Percentiles rank a stretch among this genome's conserved stretches.
phyloP scores from a whole-genome alignment of 345 rosid genomes.

The Excoecaria cochinchinensis region DNA sequence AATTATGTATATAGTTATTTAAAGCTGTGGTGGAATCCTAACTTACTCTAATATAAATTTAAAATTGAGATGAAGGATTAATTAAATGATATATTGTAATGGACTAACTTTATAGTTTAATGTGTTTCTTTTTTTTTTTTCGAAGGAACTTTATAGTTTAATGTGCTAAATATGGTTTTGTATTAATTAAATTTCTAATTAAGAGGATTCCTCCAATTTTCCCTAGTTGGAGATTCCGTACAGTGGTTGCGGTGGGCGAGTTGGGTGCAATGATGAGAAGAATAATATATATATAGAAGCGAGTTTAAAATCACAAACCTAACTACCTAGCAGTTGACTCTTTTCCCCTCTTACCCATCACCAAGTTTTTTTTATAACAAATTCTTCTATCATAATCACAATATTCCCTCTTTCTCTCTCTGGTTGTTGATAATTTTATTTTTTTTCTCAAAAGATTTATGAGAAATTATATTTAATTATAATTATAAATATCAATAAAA shows the following conservation, averaged over 20 bases:
- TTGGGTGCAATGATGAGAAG: conserved; percentile 36
- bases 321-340: conserved; percentile 19
- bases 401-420: conserved; percentile 3
- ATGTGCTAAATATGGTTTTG: neutral
- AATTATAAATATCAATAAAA: no score
- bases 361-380: neutral
- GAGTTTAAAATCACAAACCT: conserved; percentile 8
- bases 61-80: conserved; percentile 8
- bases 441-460: neutral
- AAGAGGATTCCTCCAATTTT: neutral
- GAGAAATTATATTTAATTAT: no score
- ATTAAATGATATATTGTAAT: neutral
- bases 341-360: neutral
- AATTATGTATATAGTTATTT: neutral
- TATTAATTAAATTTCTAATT: neutral
- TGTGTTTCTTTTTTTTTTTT: neutral
- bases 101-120: neutral
- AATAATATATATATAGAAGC: conserved; percentile 5
- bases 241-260: conserved; percentile 30
- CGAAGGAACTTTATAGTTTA: neutral
- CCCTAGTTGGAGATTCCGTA: conserved; percentile 17
- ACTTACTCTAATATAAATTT: conserved; percentile 19
- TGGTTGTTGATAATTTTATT: neutral
- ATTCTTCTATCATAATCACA: conserved; percentile 17
- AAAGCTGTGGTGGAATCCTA: conserved; percentile 31